Conservation (phyloP, 257 asterid species). For the Gentiana macrophylla region DNA sequence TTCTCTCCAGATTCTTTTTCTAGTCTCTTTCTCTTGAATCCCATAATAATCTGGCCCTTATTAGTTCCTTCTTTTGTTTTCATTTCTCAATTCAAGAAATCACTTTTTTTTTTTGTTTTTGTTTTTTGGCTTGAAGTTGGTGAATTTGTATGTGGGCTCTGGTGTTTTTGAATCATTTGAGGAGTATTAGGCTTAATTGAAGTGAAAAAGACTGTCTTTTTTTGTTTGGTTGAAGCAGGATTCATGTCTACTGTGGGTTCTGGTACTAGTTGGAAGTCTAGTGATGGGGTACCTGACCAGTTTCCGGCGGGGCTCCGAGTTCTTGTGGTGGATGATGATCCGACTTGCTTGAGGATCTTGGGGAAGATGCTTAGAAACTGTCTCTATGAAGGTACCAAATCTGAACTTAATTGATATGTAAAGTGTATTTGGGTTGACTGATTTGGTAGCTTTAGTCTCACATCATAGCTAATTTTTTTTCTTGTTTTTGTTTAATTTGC, state of each 20-base stretch:
- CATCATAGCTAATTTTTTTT: too few species aligned
- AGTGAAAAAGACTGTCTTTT: constrained; percentile 40
- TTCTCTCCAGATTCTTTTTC: too few species aligned
- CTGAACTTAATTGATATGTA: background rate
- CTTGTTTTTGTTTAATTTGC: too few species aligned
- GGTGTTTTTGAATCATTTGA: too few species aligned
- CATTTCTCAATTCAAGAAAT: too few species aligned
- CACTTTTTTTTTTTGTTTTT: background rate
- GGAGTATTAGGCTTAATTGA: constrained; percentile 6
- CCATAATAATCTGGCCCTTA: too few species aligned
- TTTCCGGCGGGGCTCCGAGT: constrained; percentile 91
- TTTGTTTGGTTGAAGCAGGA: constrained; percentile 13
- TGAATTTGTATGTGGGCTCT: too few species aligned
- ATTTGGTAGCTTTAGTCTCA: too few species aligned
- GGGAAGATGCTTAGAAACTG: constrained; percentile 84
- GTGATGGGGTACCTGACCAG: constrained; percentile 55
- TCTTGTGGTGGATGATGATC: constrained; percentile 94
- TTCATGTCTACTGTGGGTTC: constrained; percentile 32
- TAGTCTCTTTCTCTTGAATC: too few species aligned
- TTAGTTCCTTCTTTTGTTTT: too few species aligned
- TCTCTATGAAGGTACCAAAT: constrained; percentile 55
- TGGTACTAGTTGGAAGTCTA: constrained; percentile 49
- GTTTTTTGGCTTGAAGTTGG: background rate
- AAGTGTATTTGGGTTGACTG: too few species aligned
- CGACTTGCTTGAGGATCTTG: constrained; percentile 81